Evolutionary conservation across 305 asterid species (phyloP).

Genomic region (Ajuga reptans): DNA sequence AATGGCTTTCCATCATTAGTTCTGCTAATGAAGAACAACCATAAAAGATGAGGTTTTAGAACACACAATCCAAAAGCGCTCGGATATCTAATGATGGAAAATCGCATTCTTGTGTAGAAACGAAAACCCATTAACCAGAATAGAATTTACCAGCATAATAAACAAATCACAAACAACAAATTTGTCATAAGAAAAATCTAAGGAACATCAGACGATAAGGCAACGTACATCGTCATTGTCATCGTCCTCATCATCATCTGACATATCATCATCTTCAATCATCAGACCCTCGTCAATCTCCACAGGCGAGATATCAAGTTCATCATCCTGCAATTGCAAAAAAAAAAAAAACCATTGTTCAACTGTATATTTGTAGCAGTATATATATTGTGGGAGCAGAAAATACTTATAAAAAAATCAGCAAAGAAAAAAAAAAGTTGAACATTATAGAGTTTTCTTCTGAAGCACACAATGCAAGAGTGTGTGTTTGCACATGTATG

Average conservation of each 20-base stretch:
- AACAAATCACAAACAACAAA: neutral
- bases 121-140: neutral
- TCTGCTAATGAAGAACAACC: neutral
- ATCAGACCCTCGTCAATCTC: constrained; percentile 86
- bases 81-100: neutral
- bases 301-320: constrained; percentile 70
- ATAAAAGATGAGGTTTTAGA: neutral
- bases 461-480: neutral
- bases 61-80: neutral
- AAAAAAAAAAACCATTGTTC: neutral
- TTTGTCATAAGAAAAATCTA: neutral
- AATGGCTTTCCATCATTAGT: neutral
- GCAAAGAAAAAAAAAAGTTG: neutral
- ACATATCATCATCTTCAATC: constrained; percentile 93
- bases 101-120: neutral
- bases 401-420: neutral
- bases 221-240: constrained; percentile 71
- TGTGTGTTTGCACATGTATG: no score
- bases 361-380: neutral
- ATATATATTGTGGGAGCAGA: neutral
- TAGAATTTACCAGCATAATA: neutral
- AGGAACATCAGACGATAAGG: neutral
- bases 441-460: neutral
- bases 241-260: constrained; percentile 85
- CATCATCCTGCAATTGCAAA: constrained; percentile 68